Evolutionary conservation across 257 asterid genomes (phyloP), one percentile per base, ranked within the genome.

Genomic region (Solanum pimpinellifolium): DNA sequence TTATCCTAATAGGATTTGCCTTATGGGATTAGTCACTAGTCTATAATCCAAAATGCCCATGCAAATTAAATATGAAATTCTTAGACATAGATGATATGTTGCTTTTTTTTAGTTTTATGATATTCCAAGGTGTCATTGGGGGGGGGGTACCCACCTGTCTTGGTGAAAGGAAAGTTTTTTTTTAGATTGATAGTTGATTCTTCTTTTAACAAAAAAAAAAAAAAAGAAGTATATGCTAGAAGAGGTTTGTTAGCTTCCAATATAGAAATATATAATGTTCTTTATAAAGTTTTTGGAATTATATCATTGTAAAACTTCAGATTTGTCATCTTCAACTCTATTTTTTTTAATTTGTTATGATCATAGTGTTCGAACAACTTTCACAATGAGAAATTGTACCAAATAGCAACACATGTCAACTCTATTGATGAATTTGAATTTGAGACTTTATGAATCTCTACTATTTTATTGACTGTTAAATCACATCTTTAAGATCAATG

Each of bases 61-160:
- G 88, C 86, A 62, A 42, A 75, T 31, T 21, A 86, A 76, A 18
- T 49, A 18, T 81, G 16, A 81, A 18, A 81, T 80, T 80, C 85
- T n/a, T 75, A 66, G 25, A 37, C 82, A 41, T 80, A 47, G 33
- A n/a, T 41, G 23, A 66, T 68, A 84, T 52, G 7, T 5, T 47
- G 5, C 20, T 47, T 13, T 44, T 12, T 46, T 46, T 46, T 46
- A 46, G 56, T 47, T 47, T 47, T 47, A 47, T 47, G 56, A 4
- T 4, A 46, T 46, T 46, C 18, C 56, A 46, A 13, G 18, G 18
- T 84, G 37, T 39, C 83, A 49, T 23, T 14, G 8, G 4, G 31
- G 0, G 1, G 72, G 56, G 82, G 20, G 20, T 11, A 41, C 59
- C 83, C 62, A 42, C 83, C 65, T 77, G n/a, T n/a, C 39, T 77